Percentiles rank a stretch among this genome's conserved stretches.
phyloP scores from a whole-genome alignment of 2,329 filamentous ascomycete genomes.

The Grosmannia serpens region DNA sequence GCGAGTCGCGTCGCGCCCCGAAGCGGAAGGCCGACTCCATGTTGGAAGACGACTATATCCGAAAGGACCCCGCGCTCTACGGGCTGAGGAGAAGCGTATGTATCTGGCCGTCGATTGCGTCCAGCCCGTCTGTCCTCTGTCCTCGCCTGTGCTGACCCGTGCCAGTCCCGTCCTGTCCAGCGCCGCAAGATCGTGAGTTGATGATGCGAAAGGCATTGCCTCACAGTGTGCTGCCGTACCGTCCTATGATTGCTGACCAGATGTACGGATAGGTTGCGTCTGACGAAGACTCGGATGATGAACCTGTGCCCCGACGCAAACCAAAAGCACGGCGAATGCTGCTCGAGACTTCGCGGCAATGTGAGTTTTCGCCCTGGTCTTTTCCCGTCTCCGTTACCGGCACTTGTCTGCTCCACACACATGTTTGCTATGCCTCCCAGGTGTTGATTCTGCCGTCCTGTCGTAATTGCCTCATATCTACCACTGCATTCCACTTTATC shows the following conservation, averaged over 20 bases:
- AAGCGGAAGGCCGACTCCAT: conserved; percentile 58
- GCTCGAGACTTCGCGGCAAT: conserved; percentile 11
- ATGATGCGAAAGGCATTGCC: neutral
- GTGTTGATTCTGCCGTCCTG: neutral
- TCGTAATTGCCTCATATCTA: conserved; percentile 12
- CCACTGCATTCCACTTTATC: conserved; percentile 41
- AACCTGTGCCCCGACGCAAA: conserved; percentile 43
- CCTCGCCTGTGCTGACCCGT: conserved; percentile 19
- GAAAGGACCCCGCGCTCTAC: conserved; percentile 88
- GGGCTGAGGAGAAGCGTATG: conserved; percentile 85
- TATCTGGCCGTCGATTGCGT: conserved; percentile 8
- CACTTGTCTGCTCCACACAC: neutral
- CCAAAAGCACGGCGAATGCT: conserved; percentile 57
- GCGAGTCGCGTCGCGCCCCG: conserved; percentile 52
- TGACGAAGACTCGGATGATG: conserved; percentile 39
- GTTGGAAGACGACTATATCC: conserved; percentile 73
- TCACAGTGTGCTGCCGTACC: neutral
- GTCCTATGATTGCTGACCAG: conserved; percentile 1
- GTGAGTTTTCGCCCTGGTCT: conserved; percentile 2
- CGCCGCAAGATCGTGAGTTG: conserved; percentile 44
- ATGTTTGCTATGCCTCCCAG: neutral
- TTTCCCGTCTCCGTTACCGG: neutral
- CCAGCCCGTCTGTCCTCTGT: conserved; percentile 3
- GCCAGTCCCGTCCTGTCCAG: conserved; percentile 44
- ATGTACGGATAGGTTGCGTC: conserved; percentile 5